phyloP scores from a whole-genome alignment of 768 basidiomycete species.

The Mycena crocata region DNA sequence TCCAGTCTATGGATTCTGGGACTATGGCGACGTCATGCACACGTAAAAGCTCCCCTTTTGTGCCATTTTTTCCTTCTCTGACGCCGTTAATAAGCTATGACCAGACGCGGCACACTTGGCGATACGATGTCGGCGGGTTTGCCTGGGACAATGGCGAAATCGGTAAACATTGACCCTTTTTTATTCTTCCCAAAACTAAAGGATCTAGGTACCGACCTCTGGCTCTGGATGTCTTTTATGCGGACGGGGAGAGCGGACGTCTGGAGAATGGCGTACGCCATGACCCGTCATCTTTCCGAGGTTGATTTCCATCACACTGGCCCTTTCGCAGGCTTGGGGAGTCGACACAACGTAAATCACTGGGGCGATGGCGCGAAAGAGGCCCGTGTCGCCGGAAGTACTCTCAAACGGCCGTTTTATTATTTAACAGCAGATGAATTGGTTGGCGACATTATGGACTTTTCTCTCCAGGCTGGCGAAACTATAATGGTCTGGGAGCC shows the following conservation, averaged over 20 bases:
- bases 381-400: conserved; percentile 49
- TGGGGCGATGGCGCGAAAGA: conserved; percentile 57
- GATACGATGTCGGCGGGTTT: conserved; percentile 49
- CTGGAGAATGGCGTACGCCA: conserved; percentile 48
- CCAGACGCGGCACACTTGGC: conserved; percentile 52
- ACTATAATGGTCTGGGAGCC: conserved; percentile 55
- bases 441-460: conserved; percentile 54
- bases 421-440: conserved; percentile 53
- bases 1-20: conserved; percentile 52
- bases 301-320: conserved; percentile 53
- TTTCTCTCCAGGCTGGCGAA: conserved; percentile 48
- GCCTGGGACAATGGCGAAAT: conserved; percentile 49
- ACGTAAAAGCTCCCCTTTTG: conserved; percentile 24
- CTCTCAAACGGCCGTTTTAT: conserved; percentile 50
- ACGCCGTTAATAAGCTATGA: conserved; percentile 41
- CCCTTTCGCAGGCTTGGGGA: conserved; percentile 46
- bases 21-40: conserved; percentile 54
- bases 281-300: conserved; percentile 53
- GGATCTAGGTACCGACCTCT: conserved; percentile 48
- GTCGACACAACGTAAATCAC: conserved; percentile 51
- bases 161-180: too few species aligned
- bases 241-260: conserved; percentile 52
- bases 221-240: conserved; percentile 55
- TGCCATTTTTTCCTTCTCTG: not conserved
- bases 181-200: too few species aligned